Conservation (phyloP, 2,329 filamentous ascomycete species). For the Ilyonectria sp. region DNA sequence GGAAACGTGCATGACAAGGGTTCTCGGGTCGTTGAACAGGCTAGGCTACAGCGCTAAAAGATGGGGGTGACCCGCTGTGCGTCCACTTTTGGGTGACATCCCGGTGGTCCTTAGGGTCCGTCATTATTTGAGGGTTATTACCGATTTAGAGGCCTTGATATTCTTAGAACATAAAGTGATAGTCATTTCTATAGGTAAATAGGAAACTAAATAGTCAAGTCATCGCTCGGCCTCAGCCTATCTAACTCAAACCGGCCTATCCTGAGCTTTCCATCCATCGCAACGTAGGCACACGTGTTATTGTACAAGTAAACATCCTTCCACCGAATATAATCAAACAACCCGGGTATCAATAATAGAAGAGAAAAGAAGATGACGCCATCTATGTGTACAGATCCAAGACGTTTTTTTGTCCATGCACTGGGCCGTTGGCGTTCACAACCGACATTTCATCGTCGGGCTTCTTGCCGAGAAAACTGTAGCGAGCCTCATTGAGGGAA, state of each 20-base stretch:
- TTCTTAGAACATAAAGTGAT: not conserved
- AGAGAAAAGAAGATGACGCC: slow-evolving; percentile 42
- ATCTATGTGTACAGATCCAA: slow-evolving; percentile 39
- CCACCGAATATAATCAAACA: slow-evolving; percentile 27
- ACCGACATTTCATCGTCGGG: not conserved
- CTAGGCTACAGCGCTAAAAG: slow-evolving; percentile 42
- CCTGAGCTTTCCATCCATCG: slow-evolving; percentile 21
- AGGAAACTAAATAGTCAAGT: slow-evolving; percentile 8
- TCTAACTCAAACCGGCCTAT: not conserved
- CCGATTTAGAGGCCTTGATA: not conserved
- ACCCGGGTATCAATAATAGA: slow-evolving; percentile 48
- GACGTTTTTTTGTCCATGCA: slow-evolving; percentile 15
- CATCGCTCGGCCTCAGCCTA: slow-evolving; percentile 7
- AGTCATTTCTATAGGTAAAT: slow-evolving; percentile 24
- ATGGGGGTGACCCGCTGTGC: slow-evolving; percentile 26
- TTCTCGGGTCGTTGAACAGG: slow-evolving; percentile 27
- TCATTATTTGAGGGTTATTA: not conserved
- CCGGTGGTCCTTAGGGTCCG: not conserved
- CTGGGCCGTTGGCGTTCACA: not conserved
- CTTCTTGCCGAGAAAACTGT: not conserved
- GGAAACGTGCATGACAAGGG: slow-evolving; percentile 10
- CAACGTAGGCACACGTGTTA: slow-evolving; percentile 16
- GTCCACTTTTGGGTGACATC: not conserved
- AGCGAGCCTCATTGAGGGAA: slow-evolving; percentile 40
- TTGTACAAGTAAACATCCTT: slow-evolving; percentile 35